These are phyloP conservation scores for Pyrenula massariospora DNA, from an alignment of 495 filamentous ascomycete genomes.

Conservation along the genomic window DNA sequence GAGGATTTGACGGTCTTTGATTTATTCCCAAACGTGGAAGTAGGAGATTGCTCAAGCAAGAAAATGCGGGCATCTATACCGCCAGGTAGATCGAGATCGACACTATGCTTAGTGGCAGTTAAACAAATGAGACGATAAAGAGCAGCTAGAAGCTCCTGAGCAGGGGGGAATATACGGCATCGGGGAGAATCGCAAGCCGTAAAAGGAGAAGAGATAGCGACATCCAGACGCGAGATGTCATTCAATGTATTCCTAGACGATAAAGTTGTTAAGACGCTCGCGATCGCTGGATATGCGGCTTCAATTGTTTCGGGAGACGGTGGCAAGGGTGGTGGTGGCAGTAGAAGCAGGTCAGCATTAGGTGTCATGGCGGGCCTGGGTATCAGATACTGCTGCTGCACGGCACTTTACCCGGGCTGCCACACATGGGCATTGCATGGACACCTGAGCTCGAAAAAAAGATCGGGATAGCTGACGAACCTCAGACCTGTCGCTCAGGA, in stretches of 20 bases:
- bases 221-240: slow-evolving; percentile 17
- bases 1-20: slow-evolving; percentile 8
- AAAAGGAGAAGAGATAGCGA: slow-evolving; percentile 30
- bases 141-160: slow-evolving; percentile 60
- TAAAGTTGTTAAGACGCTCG: slow-evolving; percentile 19
- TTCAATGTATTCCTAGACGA: not conserved
- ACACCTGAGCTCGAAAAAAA: no score
- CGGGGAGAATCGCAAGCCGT: slow-evolving; percentile 31
- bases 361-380: not conserved
- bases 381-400: not conserved
- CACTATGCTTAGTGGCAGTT: slow-evolving; percentile 46
- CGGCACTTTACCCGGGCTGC: not conserved
- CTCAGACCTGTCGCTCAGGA: no score
- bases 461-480: no score
- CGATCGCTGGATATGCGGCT: slow-evolving; percentile 26
- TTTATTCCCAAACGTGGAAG: slow-evolving; percentile 13
- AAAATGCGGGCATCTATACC: slow-evolving; percentile 72
- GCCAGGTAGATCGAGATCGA: slow-evolving; percentile 53
- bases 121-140: slow-evolving; percentile 68
- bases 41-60: slow-evolving; percentile 48
- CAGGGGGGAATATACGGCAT: slow-evolving; percentile 42
- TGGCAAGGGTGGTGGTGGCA: slow-evolving; percentile 31
- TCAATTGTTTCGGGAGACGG: slow-evolving; percentile 23
- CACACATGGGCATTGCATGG: not conserved
- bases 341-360: slow-evolving; percentile 25